phyloP scores from a whole-genome alignment of 2,329 filamentous ascomycete species.

The Huntiella savannae region DNA sequence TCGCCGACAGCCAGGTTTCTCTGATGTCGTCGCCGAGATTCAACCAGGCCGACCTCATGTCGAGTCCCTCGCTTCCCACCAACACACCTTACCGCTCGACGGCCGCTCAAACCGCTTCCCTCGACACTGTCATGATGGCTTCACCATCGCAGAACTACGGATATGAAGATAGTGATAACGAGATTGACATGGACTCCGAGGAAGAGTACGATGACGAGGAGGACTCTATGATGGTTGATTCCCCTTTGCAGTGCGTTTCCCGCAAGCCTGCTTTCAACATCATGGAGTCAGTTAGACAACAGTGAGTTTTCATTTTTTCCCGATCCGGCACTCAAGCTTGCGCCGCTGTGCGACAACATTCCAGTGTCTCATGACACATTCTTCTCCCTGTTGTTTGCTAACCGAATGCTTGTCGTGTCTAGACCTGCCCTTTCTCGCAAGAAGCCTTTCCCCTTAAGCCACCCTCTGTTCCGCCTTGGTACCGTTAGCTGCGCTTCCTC shows the following conservation, averaged over 20 bases:
- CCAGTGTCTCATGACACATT: background rate
- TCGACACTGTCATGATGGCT: slow-evolving; percentile 11
- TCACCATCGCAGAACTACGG: slow-evolving; percentile 6
- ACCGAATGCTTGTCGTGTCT: background rate
- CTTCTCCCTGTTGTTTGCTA: background rate
- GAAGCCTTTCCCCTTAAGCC: slow-evolving; percentile 8
- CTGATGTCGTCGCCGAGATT: slow-evolving; percentile 15
- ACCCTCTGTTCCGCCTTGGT: slow-evolving; percentile 7
- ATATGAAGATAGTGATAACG: slow-evolving; percentile 3
- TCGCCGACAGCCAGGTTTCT: slow-evolving; percentile 11
- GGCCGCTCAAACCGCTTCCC: slow-evolving; percentile 1
- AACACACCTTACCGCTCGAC: slow-evolving; percentile 8
- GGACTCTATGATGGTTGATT: slow-evolving; percentile 10
- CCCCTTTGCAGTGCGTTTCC: slow-evolving; percentile 6
- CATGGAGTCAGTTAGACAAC: slow-evolving; percentile 4
- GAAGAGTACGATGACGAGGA: slow-evolving; percentile 9
- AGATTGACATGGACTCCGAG: slow-evolving; percentile 7
- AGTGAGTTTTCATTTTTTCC: slow-evolving; percentile 3
- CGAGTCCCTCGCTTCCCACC: slow-evolving; percentile 27
- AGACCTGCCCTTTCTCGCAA: slow-evolving; percentile 7
- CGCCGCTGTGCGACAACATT: background rate
- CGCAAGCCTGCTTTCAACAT: slow-evolving; percentile 6
- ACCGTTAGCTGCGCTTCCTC: slow-evolving; percentile 8
- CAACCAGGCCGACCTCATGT: slow-evolving; percentile 43
- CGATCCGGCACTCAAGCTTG: background rate